These are phyloP conservation scores for Silene noctiflora DNA, from an alignment of 179 eudicot species.

Conservation along the genomic window DNA sequence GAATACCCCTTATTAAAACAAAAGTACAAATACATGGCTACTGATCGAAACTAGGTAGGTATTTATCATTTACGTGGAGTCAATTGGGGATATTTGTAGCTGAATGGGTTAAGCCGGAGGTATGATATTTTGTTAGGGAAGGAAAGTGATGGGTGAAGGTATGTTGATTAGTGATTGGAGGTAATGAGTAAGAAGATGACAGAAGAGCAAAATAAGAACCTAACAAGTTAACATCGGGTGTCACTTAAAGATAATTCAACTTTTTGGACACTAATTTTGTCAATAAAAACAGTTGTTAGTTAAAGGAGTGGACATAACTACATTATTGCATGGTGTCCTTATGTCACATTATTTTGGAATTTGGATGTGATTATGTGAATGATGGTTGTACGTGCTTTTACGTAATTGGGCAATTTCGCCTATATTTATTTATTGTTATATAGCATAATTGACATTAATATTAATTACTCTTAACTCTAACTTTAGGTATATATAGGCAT, in stretches of 20 bases:
- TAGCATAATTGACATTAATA: no score
- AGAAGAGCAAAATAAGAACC: background rate
- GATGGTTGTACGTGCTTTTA: background rate
- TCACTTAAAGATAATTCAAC: background rate
- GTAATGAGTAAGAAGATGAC: background rate
- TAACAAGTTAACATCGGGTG: background rate
- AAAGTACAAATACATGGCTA: no score
- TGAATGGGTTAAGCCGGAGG: no score
- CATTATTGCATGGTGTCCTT: constrained; percentile 1
- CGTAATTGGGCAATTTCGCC: background rate
- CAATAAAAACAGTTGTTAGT: background rate
- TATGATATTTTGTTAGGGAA: background rate
- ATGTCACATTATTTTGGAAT: background rate
- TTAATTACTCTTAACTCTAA: no score
- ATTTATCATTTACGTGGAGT: no score
- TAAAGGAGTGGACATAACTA: constrained; percentile 10
- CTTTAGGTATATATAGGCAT: no score
- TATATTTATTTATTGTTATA: no score
- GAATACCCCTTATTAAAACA: no score
- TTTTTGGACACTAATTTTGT: background rate
- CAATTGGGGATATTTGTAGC: no score
- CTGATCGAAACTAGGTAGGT: no score
- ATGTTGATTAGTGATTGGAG: background rate
- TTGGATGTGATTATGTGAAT: background rate
- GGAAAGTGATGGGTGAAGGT: constrained; percentile 24